Evolutionary conservation across 1,284 basidiomycete genomes (phyloP), one percentile per base, ranked within the genome.

Genomic region (Coniophora puteana): DNA sequence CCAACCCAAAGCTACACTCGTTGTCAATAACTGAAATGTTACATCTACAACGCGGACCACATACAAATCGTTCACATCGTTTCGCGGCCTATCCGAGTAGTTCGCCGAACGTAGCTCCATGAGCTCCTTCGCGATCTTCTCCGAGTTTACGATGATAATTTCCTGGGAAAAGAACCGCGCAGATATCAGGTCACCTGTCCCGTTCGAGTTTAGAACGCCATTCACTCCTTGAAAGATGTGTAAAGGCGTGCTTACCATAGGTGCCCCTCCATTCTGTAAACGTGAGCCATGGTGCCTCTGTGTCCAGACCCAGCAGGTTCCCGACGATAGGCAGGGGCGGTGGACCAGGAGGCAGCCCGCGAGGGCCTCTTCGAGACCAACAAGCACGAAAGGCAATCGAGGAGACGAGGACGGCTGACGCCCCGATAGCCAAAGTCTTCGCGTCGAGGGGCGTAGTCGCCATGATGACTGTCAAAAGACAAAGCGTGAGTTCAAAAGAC

Each of bases 11-110:
- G 8, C 33, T 35, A 27, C 26, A 27, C 10, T 27, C 14, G 26
- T 10, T 10, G 10, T 25, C 45, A 16, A 45, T 34, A 14, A 14
- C 10, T 27, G 26, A 14, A 24, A 34, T 23, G 7, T 4, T 16
- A 18, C 25, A 13, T 24, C 3, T 8, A 29, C 33, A 5, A 8
- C 11, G 8, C 21, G 8, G 2, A 28, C 7, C 3, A 27, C 57
- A 39, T 32, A 58, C 55, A 58, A 61, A 35, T 58, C 53, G 23
- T 54, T 61, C 51, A 41, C 8, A 58, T 31, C 12, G 54, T 48
- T 12, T 40, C 40, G 6, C 17, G 56, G 56, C 2, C 59, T 38
- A 29, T 61, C 59, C 2, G 59, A 61, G 28, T 61, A 58, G 12
- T 60, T 58, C 37, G 44, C 39, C 4, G 59, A 61, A 8, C 56